These are phyloP conservation scores for Gypsophila paniculata DNA, from an alignment of 179 eudicot genomes.

Conservation along the genomic window DNA sequence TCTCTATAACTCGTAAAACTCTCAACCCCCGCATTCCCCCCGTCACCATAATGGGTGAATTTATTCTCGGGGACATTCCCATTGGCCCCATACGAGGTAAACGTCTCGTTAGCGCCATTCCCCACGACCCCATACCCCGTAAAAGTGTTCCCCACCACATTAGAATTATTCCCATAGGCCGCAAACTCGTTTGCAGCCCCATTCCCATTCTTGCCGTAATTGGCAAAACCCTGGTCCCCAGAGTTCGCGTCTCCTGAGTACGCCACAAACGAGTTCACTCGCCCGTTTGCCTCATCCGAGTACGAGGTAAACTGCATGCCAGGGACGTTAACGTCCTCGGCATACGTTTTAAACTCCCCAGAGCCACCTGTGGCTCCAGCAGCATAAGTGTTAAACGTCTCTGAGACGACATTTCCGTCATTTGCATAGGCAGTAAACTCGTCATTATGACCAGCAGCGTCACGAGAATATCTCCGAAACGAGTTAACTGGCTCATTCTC, in stretches of 20 bases:
- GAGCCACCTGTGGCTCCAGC: slow-evolving; percentile 60
- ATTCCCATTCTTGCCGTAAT: slow-evolving; percentile 65
- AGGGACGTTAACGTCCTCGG: slow-evolving; percentile 43
- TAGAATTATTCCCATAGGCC: slow-evolving; percentile 45
- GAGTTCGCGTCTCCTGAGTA: slow-evolving; percentile 45
- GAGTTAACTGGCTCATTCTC: slow-evolving; percentile 52
- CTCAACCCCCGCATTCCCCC: slow-evolving; percentile 48
- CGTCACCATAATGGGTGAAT: slow-evolving; percentile 52
- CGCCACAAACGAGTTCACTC: slow-evolving; percentile 32
- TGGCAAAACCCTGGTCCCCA: slow-evolving; percentile 52
- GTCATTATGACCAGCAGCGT: slow-evolving; percentile 62
- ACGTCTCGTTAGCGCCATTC: slow-evolving; percentile 45
- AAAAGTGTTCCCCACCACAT: slow-evolving; percentile 58
- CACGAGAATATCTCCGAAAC: slow-evolving; percentile 65
- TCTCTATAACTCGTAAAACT: slow-evolving; percentile 56
- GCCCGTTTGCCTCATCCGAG: slow-evolving; percentile 50
- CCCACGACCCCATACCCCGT: slow-evolving; percentile 42
- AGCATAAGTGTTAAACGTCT: slow-evolving; percentile 63
- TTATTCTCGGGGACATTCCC: slow-evolving; percentile 59
- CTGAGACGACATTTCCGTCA: slow-evolving; percentile 51
- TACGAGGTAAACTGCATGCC: slow-evolving; percentile 62
- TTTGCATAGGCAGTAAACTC: slow-evolving; percentile 48
- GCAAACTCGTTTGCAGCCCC: slow-evolving; percentile 37
- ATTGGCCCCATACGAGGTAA: slow-evolving; percentile 49
- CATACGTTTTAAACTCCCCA: slow-evolving; percentile 50